Conservation (phyloP, 73 alveolate species). For the Urostyla sp. region DNA sequence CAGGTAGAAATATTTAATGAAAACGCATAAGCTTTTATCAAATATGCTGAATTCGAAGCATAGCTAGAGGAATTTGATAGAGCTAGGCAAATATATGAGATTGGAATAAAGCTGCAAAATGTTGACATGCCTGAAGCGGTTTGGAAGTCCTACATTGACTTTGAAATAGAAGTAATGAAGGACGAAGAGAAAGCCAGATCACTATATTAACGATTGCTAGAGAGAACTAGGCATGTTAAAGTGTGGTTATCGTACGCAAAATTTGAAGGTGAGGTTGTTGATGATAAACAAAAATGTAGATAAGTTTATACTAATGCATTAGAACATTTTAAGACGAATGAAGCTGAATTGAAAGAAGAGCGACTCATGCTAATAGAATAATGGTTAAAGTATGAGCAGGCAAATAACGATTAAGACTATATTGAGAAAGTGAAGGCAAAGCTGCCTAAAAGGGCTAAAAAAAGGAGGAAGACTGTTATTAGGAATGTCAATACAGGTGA, state of each 20-base stretch:
- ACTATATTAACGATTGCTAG: constrained; percentile 75
- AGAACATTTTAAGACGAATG: constrained; percentile 70
- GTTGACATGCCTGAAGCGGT: constrained; percentile 88
- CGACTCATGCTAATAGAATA: constrained; percentile 82
- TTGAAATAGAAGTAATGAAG: constrained; percentile 67
- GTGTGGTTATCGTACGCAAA: constrained; percentile 90
- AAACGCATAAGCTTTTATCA: constrained; percentile 86
- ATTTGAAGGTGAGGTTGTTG: constrained; percentile 77
- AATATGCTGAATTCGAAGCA: constrained; percentile 92
- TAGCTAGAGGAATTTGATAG: constrained; percentile 88
- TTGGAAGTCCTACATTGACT: constrained; percentile 90
- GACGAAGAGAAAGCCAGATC: constrained; percentile 76
- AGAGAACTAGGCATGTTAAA: constrained; percentile 83
- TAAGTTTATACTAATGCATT: constrained; percentile 70
- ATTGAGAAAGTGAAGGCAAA: constrained; percentile 70
- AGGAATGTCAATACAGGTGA: constrained; percentile 75
- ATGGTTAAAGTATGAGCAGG: constrained; percentile 81
- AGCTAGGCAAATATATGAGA: constrained; percentile 84
- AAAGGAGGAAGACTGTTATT: constrained; percentile 78
- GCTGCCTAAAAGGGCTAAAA: constrained; percentile 82
- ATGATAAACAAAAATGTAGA: constrained; percentile 64
- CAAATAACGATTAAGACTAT: constrained; percentile 58
- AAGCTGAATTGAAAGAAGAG: constrained; percentile 81
- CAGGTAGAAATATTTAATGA: constrained; percentile 84
- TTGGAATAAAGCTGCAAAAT: constrained; percentile 62